Conservation (phyloP, 306 rosid species). For the Prunus mongolica region DNA sequence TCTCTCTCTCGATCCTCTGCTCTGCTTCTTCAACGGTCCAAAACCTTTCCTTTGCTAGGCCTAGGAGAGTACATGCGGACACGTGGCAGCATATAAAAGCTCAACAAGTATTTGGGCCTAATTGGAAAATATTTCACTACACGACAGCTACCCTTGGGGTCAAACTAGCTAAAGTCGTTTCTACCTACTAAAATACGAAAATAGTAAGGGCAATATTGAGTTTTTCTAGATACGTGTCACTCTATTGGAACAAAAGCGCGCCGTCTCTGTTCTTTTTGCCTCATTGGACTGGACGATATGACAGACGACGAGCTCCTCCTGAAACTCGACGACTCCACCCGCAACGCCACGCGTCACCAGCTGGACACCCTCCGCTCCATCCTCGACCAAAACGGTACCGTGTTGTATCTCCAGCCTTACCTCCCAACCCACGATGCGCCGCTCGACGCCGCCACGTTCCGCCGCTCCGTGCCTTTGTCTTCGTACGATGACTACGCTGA, state of each 20-base stretch:
- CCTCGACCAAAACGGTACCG: slow-evolving; percentile 36
- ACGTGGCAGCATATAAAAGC: too few species aligned
- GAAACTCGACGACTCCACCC: slow-evolving; percentile 42
- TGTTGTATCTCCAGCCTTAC: slow-evolving; percentile 42
- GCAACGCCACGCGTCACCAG: slow-evolving; percentile 37
- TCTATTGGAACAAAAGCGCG: background rate
- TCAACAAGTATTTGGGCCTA: too few species aligned
- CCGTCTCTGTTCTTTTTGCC: background rate
- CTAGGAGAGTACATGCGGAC: too few species aligned
- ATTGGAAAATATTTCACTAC: too few species aligned
- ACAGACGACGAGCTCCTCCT: slow-evolving; percentile 35
- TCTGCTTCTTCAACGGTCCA: too few species aligned
- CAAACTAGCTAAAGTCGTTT: background rate
- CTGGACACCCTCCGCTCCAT: slow-evolving; percentile 39
- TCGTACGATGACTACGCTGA: slow-evolving; percentile 49
- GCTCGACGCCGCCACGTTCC: slow-evolving; percentile 32
- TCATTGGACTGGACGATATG: background rate
- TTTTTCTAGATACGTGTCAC: background rate
- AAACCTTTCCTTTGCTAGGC: too few species aligned
- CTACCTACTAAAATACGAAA: background rate
- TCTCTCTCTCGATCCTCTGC: too few species aligned
- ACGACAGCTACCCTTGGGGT: too few species aligned
- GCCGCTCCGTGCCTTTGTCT: slow-evolving; percentile 42
- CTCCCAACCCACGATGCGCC: slow-evolving; percentile 10
- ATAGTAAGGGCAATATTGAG: background rate